Percentiles rank a stretch among this genome's conserved stretches.
phyloP scores from a whole-genome alignment of 805 yeast genomes.

The Cephaloascus fragrans region DNA sequence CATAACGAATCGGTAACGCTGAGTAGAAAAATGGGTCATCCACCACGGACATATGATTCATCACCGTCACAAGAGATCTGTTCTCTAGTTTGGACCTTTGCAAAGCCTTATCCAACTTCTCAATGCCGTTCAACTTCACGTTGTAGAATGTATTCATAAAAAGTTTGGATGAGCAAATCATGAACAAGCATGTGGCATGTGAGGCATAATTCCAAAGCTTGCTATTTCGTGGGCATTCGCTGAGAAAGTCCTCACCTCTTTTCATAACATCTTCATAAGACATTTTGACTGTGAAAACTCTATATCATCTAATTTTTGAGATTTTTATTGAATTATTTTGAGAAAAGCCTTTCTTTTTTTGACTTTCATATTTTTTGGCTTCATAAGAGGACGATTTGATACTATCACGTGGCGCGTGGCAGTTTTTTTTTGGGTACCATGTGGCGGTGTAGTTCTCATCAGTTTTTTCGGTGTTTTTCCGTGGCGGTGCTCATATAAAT shows the following conservation, averaged over 20 bases:
- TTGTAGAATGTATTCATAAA: conserved; percentile 53
- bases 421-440: too few relatives aligned
- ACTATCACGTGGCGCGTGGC: too few relatives aligned
- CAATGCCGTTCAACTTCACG: conserved; percentile 51
- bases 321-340: not conserved
- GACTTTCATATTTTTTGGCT: too few relatives aligned
- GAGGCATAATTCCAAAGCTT: conserved; percentile 60
- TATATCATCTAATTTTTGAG: not conserved
- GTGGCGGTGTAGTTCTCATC: too few relatives aligned
- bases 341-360: not conserved
- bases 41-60: conserved; percentile 88
- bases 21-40: conserved; percentile 95
- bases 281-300: conserved; percentile 40
- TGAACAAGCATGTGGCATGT: conserved; percentile 55
- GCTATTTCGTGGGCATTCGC: conserved; percentile 49
- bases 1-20: conserved; percentile 63
- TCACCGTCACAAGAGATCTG: conserved; percentile 71
- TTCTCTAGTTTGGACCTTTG: conserved; percentile 55
- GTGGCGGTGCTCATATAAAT: too few relatives aligned
- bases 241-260: conserved; percentile 65
- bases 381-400: too few relatives aligned
- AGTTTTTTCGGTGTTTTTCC: too few relatives aligned
- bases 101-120: conserved; percentile 55
- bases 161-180: conserved; percentile 56
- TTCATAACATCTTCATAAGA: conserved; percentile 58